These are phyloP conservation scores for Cryptosporidium ubiquitum DNA, from an alignment of 169 alveolate species.

Conservation along the genomic window DNA sequence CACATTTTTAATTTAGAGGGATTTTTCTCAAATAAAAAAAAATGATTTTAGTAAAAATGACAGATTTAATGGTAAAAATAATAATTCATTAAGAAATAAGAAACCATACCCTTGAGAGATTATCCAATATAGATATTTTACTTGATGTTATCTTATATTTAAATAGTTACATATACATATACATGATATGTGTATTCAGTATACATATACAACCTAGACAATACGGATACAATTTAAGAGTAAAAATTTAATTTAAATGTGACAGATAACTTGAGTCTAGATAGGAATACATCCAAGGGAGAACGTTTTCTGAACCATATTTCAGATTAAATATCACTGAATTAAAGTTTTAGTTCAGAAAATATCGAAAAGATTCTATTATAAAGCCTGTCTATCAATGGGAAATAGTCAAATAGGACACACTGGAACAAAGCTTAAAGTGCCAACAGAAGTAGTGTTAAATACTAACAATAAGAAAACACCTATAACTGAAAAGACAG, in stretches of 20 bases:
- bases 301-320: neutral
- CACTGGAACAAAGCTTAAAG: slow-evolving; percentile 20
- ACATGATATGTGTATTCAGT: neutral
- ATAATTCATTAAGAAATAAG: neutral
- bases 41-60: too few relatives aligned
- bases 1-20: too few relatives aligned
- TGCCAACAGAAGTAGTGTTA: neutral
- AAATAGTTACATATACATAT: neutral
- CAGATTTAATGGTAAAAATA: too few relatives aligned
- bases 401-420: slow-evolving; percentile 24
- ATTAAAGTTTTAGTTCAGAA: neutral
- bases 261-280: neutral
- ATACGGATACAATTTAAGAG: neutral
- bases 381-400: slow-evolving; percentile 4
- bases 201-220: slow-evolving; percentile 1
- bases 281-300: neutral
- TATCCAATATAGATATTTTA: neutral
- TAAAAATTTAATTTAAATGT: neutral
- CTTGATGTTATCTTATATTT: neutral
- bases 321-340: neutral
- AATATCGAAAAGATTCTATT: neutral
- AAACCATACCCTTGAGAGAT: neutral
- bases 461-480: neutral
- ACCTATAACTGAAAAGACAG: neutral
- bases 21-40: too few relatives aligned